phyloP scores from a whole-genome alignment of 306 rosid species.

The Rosa rugosa region DNA sequence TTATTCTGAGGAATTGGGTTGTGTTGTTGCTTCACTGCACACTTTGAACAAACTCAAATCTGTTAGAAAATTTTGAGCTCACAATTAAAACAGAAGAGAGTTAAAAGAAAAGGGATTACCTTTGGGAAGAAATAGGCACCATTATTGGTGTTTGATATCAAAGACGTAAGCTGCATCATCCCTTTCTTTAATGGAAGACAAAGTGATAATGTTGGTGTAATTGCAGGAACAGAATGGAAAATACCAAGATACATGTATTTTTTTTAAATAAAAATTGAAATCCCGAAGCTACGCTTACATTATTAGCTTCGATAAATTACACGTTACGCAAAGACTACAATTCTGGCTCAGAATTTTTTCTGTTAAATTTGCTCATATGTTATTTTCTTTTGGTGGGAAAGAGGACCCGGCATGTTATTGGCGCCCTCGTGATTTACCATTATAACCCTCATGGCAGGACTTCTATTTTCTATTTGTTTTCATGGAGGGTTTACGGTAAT shows the following conservation, averaged over 20 bases:
- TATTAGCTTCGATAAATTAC: background rate
- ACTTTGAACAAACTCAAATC: slow-evolving; percentile 24
- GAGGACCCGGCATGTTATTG: background rate
- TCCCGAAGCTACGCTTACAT: background rate
- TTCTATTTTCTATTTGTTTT: too few species aligned
- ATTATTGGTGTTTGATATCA: slow-evolving; percentile 25
- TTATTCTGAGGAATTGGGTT: slow-evolving; percentile 29
- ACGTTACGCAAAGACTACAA: background rate
- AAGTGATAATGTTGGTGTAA: background rate
- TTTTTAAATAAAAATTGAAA: background rate
- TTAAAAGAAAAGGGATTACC: slow-evolving; percentile 33
- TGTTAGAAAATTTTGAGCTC: background rate
- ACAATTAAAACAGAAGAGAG: background rate
- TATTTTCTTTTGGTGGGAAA: background rate
- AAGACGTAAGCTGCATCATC: slow-evolving; percentile 47
- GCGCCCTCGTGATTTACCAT: background rate
- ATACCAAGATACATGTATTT: background rate
- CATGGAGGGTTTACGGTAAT: too few species aligned
- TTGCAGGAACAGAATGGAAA: slow-evolving; percentile 9
- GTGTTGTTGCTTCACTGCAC: slow-evolving; percentile 28
- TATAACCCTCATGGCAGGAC: background rate
- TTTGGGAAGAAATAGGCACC: slow-evolving; percentile 21
- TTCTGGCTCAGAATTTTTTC: background rate
- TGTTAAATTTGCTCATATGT: too few species aligned
- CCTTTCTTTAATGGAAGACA: background rate